Evolutionary conservation across 352 stramenopile species (phyloP), one percentile per base, ranked within the genome.

Genomic region (Globisporangium okanoganense): DNA sequence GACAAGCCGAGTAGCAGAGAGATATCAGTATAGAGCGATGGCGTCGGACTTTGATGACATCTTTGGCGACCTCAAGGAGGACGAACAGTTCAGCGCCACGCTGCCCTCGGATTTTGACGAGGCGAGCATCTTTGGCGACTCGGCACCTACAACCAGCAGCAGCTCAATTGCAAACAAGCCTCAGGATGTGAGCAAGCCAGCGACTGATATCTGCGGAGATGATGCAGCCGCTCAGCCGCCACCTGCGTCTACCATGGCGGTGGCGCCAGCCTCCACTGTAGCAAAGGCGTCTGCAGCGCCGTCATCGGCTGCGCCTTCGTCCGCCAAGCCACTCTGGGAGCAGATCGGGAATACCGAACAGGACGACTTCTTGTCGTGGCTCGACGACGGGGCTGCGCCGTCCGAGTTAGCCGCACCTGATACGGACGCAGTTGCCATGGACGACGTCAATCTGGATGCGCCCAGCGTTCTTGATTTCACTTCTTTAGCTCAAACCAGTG

Each of bases 351-450:
- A 64, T 41, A 29, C 35, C 1, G 74, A 77, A 16, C 67, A 83
- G 36, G 81, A 88, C 33, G 85, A 93, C 45, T 93, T 94, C 56
- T 47, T 93, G 38, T 92, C 82, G 4, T 94, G 83, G 85, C 71
- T 94, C 1, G 83, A 94, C 65, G 82, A 88, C 41, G 78, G 67
- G 2, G 48, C 48, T 43, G 16, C 45, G 7, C 18, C 58, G 3
- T 43, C 51, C 2, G 27, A 45, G 5, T 51, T 49, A n/a, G 12
- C 25, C 40, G 25, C 14, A 22, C 35, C 8, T 24, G 18, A 24
- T 8, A 13, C 8, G 10, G 45, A 51, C 27, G 25, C 59, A 44
- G 18, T 13, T 1, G 25, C 56, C 22, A 56, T 68, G 45, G 60
- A 72, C 14, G 67, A 70, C 25, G 54, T 68, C 36, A 61, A 18